Conservation (phyloP, 257 asterid species). For the Solanum paucissectum region DNA sequence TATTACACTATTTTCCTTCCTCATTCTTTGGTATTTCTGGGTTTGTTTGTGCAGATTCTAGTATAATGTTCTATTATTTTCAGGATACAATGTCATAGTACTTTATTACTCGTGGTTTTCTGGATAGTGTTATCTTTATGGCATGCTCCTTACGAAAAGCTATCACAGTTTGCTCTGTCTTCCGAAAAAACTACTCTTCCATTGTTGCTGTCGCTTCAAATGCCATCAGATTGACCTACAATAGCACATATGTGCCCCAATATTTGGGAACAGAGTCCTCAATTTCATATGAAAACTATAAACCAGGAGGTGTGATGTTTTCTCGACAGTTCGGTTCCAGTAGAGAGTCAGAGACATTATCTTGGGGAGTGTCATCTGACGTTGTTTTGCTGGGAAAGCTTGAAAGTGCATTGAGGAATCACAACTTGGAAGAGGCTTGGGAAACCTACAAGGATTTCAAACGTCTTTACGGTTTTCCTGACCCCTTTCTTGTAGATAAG, state of each 20-base stretch:
- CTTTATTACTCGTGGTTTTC: neutral
- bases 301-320: neutral
- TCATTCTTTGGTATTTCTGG: neutral
- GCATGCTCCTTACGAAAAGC: neutral
- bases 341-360: slow-evolving; percentile 18
- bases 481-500: slow-evolving; percentile 24
- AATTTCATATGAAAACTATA: neutral
- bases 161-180: slow-evolving; percentile 1
- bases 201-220: neutral
- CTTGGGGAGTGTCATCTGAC: slow-evolving; percentile 26
- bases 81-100: neutral
- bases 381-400: slow-evolving; percentile 39
- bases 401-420: slow-evolving; percentile 51
- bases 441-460: slow-evolving; percentile 49
- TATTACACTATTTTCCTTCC: neutral
- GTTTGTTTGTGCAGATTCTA: neutral
- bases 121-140: neutral
- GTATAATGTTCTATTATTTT: neutral
- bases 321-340: slow-evolving; percentile 14
- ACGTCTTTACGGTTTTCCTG: slow-evolving; percentile 57
- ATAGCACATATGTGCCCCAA: slow-evolving; percentile 8
- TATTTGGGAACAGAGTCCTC: neutral
- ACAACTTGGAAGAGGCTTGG: slow-evolving; percentile 56
- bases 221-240: slow-evolving; percentile 10
- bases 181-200: slow-evolving; percentile 2